Percentiles rank a stretch among this genome's conserved stretches.
These are phyloP conservation scores for Amylocarpus encephaloides DNA, from an alignment of 2,329 filamentous ascomycete species.

Conservation along the genomic window DNA sequence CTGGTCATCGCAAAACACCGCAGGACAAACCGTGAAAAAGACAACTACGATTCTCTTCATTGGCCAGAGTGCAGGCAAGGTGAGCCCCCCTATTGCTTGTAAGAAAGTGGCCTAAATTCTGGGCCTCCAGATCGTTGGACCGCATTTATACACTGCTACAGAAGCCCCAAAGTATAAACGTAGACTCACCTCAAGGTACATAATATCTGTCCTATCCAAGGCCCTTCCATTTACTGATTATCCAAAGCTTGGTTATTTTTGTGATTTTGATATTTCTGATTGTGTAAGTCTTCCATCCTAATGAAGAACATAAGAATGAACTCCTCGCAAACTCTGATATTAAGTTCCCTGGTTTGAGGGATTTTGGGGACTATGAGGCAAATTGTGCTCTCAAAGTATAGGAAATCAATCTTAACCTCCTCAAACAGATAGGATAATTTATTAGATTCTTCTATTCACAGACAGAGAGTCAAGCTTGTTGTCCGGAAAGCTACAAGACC, in stretches of 20 bases:
- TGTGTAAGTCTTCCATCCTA: conserved; percentile 27
- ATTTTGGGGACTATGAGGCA: too few species aligned
- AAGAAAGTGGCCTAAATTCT: neutral
- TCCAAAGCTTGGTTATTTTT: conserved; percentile 51
- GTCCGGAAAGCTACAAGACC: too few species aligned
- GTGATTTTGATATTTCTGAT: conserved; percentile 50
- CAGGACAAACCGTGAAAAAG: conserved; percentile 61
- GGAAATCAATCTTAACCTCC: too few species aligned
- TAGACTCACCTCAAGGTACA: too few species aligned
- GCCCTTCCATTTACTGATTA: too few species aligned
- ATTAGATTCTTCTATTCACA: too few species aligned
- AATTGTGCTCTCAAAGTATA: too few species aligned
- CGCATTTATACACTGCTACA: conserved; percentile 54
- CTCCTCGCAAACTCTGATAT: neutral
- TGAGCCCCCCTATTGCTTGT: conserved; percentile 51
- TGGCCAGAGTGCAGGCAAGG: conserved; percentile 56
- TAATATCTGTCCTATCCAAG: too few species aligned
- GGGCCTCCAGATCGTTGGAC: conserved; percentile 45
- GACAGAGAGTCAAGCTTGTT: too few species aligned
- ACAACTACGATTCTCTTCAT: conserved; percentile 57
- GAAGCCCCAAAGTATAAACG: too few species aligned
- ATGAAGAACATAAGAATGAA: neutral
- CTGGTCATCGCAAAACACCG: conserved; percentile 67
- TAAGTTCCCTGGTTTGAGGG: neutral
- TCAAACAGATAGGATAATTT: too few species aligned